A percentile compares a stretch with the other conserved stretches of the same genome.
Evolutionary conservation across 805 yeast species (phyloP).

Genomic region (Yarrowia deformans): DNA sequence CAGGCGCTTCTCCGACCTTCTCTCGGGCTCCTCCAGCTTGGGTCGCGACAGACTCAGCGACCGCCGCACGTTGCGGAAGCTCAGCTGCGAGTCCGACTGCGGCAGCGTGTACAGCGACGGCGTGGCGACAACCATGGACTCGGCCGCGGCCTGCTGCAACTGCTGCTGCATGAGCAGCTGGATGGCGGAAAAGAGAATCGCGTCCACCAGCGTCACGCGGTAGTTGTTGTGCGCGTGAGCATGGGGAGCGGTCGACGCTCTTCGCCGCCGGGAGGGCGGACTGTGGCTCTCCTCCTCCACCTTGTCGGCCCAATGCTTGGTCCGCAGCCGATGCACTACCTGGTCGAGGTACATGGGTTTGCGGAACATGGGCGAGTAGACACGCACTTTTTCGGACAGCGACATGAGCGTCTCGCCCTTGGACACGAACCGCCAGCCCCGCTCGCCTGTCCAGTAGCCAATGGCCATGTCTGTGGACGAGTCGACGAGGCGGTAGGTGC

Average conservation of each 20-base stretch:
- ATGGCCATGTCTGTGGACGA: constrained; percentile 42
- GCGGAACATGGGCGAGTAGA: constrained; percentile 26
- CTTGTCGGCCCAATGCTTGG: constrained; percentile 27
- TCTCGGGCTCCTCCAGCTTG: background rate
- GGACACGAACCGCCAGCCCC: constrained; percentile 39
- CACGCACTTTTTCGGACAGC: constrained; percentile 20
- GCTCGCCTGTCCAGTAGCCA: constrained; percentile 43
- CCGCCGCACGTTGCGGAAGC: constrained; percentile 15
- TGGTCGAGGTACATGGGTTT: constrained; percentile 36
- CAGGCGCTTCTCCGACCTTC: too few relatives aligned
- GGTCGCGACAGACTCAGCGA: constrained; percentile 16
- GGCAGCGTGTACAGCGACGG: constrained; percentile 38
- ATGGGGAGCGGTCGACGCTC: constrained; percentile 7
- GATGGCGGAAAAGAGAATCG: constrained; percentile 37
- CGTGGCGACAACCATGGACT: constrained; percentile 44
- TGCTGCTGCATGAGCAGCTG: constrained; percentile 37
- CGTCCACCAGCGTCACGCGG: constrained; percentile 36
- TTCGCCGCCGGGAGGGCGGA: constrained; percentile 2
- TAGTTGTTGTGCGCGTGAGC: constrained; percentile 8
- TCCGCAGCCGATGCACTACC: constrained; percentile 33
- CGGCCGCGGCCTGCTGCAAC: constrained; percentile 40
- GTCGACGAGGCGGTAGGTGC: constrained; percentile 41
- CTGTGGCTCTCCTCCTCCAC: background rate
- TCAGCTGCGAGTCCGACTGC: constrained; percentile 28
- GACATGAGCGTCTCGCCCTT: constrained; percentile 38